phyloP scores from a whole-genome alignment of 1,139 yeast genomes.

The Saccharomyces hybrid region DNA sequence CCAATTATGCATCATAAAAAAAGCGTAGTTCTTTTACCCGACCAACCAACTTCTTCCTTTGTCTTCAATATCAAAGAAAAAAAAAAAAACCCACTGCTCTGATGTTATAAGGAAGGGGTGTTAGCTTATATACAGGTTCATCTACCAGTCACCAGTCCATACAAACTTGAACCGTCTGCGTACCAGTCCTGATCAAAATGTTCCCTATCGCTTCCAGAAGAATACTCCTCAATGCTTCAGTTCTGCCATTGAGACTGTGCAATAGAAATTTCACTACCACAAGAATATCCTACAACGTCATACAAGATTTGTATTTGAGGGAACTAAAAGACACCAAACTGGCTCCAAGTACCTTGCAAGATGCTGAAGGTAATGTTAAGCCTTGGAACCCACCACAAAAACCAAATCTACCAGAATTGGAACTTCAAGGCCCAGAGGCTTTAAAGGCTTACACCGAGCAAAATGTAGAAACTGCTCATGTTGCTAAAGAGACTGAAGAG shows the following conservation, averaged over 20 bases:
- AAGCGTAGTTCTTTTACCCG: not conserved
- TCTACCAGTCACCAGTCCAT: too few relatives aligned
- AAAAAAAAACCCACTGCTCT: not conserved
- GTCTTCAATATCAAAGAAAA: not conserved
- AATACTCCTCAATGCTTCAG: not conserved
- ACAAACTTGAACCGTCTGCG: not conserved
- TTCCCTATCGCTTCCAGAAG: not conserved
- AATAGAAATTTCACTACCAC: conserved; percentile 3
- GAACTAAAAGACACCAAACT: conserved; percentile 88
- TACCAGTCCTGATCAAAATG: not conserved
- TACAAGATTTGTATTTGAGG: conserved; percentile 79
- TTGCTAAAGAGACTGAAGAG: not conserved
- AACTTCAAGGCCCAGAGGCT: conserved; percentile 44
- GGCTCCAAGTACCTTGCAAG: conserved; percentile 61
- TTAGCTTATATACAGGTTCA: not conserved
- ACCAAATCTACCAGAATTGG: conserved; percentile 72
- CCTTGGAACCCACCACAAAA: conserved; percentile 73
- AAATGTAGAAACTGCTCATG: conserved; percentile 58
- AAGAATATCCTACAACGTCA: conserved; percentile 37
- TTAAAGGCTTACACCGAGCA: conserved; percentile 66
- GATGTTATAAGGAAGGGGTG: not conserved
- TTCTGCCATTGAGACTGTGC: not conserved
- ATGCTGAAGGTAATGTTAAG: conserved; percentile 72
- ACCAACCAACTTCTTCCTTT: not conserved
- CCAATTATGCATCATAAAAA: not conserved